Evolutionary conservation across 192 early-diverging fungal species (phyloP).

Genomic region (Glomus cerebriforme): DNA sequence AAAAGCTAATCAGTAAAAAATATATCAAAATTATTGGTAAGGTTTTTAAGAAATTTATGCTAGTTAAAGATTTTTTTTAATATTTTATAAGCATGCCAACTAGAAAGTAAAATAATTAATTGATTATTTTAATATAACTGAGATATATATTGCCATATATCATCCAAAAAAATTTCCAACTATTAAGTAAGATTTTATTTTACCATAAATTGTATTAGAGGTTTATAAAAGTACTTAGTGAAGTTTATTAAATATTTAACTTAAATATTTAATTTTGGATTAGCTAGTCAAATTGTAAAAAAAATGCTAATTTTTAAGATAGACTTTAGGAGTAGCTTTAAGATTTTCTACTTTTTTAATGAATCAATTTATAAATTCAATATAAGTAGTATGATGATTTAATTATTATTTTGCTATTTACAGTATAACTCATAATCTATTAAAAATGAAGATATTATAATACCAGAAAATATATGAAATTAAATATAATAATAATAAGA

Average conservation of each 20-base stretch:
- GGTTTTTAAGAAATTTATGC: neutral
- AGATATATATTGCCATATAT: too few relatives aligned
- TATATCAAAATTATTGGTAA: neutral
- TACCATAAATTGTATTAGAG: neutral
- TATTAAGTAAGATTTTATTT: neutral
- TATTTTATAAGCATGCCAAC: neutral
- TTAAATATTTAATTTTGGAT: neutral
- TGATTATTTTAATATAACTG: neutral
- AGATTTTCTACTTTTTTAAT: neutral
- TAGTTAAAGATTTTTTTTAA: neutral
- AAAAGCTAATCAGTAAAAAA: neutral
- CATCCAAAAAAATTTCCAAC: too few relatives aligned
- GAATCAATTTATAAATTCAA: neutral
- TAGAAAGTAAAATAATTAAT: neutral
- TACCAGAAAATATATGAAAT: too few relatives aligned
- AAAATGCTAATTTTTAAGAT: neutral
- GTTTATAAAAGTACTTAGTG: neutral
- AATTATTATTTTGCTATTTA: neutral
- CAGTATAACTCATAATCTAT: neutral
- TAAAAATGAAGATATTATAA: too few relatives aligned
- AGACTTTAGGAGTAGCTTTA: neutral
- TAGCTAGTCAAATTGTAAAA: neutral
- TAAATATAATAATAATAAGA: too few relatives aligned
- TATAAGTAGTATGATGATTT: neutral
- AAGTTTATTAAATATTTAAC: neutral